Base-by-base conservation (phyloP, 371 early-diverging fungal genomes). In the Rhizopus stolonifer region DNA sequence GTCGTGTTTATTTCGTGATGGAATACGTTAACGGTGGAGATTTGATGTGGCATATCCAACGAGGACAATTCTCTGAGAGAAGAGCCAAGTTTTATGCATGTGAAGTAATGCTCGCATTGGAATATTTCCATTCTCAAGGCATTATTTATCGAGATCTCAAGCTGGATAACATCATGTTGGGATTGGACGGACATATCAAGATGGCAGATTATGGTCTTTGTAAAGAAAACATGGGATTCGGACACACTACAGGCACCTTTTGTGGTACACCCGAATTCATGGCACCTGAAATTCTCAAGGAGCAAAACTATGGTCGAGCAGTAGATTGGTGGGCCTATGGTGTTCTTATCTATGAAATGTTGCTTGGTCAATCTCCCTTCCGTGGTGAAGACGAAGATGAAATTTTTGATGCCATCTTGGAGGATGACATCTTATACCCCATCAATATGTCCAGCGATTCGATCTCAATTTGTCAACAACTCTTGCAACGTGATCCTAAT, bases 271-370 rank as follows among this genome's bases (percentile, higher is more conserved):
- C 99, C 13, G 99, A 99, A 73, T 99, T 95, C 65, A 96, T 99
- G 94, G 99, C 99, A 0, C 99, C 99, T n/a, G 99, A 99, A 69
- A 94, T 99, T 29, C 77, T 99, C 21, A 70, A 81, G 43, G 96
- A 94, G 57, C 88, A 93, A 74, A 88, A 86, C 42, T 99, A 99
- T 67, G 92, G 89, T 6, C 87, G 89, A 32, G 88, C 88, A 0
- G 96, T 94, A 0, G 99, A 99, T 73, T 97, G 99, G 94, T 99
- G 99, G 99, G 94, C 99, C 0, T 91, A 96, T 60, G 99, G 99
- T 51, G 97, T 99, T 2, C 71, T 99, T 61, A 88, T 99, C 39
- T 99, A 96, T 69, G 97, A 99, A 78, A 94, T 99, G 95, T 69
- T 95, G 38, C 71, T 94, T 32, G 95, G 96, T 23, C 91, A 80